Evolutionary conservation across 1,284 basidiomycete genomes (phyloP).

Genomic region (Ganoderma meredithae): DNA sequence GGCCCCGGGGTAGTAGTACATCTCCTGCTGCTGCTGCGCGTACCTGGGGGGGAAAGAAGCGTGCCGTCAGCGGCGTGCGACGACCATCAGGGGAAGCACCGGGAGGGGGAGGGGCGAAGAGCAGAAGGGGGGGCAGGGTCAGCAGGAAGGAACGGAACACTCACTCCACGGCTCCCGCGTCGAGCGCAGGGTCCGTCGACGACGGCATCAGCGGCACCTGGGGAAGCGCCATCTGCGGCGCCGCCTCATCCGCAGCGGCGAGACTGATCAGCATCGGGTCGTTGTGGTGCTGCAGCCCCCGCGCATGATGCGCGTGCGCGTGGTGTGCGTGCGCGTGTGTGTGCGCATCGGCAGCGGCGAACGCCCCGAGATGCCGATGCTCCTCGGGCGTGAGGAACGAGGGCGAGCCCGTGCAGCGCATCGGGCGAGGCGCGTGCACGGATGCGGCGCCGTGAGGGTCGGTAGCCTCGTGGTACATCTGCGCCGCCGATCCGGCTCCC

Average conservation of each 20-base stretch:
- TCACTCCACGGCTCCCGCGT: conserved; percentile 24
- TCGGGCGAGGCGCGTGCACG: conserved; percentile 33
- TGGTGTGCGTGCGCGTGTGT: not conserved
- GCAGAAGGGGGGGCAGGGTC: not conserved
- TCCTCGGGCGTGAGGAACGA: conserved; percentile 28
- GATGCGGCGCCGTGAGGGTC: conserved; percentile 19
- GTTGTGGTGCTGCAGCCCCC: conserved; percentile 22
- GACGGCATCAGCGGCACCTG: conserved; percentile 31
- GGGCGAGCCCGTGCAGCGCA: conserved; percentile 30
- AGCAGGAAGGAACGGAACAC: not conserved
- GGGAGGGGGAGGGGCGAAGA: not conserved
- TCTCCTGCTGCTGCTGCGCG: conserved; percentile 18
- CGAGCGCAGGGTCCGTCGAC: conserved; percentile 16
- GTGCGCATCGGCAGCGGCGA: conserved; percentile 9
- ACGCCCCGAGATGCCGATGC: conserved; percentile 12
- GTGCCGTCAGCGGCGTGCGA: conserved; percentile 4
- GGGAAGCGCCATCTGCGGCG: conserved; percentile 29
- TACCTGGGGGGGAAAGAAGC: conserved; percentile 18
- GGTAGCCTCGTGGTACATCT: conserved; percentile 19
- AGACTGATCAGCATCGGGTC: conserved; percentile 27
- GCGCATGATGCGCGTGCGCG: conserved; percentile 7
- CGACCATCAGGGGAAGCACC: not conserved
- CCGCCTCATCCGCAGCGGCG: conserved; percentile 18
- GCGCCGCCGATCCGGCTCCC: conserved; percentile 7
- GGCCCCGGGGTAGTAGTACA: conserved; percentile 25